These are phyloP conservation scores for Catunica adiposa DNA, from an alignment of 2,329 filamentous ascomycete genomes.

Conservation along the genomic window DNA sequence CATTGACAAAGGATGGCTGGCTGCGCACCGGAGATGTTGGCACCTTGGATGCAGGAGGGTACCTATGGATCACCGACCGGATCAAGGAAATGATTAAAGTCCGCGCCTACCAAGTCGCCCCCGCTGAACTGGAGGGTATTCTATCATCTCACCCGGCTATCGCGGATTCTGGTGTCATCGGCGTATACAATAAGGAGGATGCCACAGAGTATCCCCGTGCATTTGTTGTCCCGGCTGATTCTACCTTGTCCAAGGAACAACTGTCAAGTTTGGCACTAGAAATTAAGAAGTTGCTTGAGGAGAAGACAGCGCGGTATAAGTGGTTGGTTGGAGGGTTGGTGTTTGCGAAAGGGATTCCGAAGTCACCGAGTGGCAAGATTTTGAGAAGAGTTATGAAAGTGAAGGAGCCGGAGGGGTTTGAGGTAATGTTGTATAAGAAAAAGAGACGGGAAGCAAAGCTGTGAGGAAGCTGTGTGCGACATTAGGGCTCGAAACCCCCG, in stretches of 20 bases:
- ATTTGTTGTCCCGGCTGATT: constrained; percentile 34
- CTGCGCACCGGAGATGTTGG: constrained; percentile 56
- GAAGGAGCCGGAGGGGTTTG: constrained; percentile 23
- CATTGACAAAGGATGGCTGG: constrained; percentile 42
- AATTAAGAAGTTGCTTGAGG: constrained; percentile 41
- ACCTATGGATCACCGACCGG: constrained; percentile 52
- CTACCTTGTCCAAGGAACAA: constrained; percentile 20
- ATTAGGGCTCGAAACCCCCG: no score
- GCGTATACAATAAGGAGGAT: constrained; percentile 35
- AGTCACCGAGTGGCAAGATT: constrained; percentile 43
- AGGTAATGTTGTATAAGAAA: constrained; percentile 21
- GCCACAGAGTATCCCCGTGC: constrained; percentile 48
- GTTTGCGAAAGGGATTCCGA: constrained; percentile 54
- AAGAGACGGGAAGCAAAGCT: constrained; percentile 14
- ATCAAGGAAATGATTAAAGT: constrained; percentile 54
- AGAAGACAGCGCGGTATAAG: constrained; percentile 46
- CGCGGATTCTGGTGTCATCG: constrained; percentile 50
- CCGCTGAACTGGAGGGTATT: constrained; percentile 30
- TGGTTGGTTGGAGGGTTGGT: constrained; percentile 53
- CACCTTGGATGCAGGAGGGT: constrained; percentile 36
- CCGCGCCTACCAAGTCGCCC: constrained; percentile 42
- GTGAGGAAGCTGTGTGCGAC: no score
- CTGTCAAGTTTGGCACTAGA: constrained; percentile 32
- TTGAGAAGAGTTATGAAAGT: constrained; percentile 28
- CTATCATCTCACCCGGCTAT: constrained; percentile 27